Percentiles rank a stretch among this genome's conserved stretches.
These are phyloP conservation scores for Hippophae rhamnoides DNA, from an alignment of 306 rosid species.

Conservation along the genomic window DNA sequence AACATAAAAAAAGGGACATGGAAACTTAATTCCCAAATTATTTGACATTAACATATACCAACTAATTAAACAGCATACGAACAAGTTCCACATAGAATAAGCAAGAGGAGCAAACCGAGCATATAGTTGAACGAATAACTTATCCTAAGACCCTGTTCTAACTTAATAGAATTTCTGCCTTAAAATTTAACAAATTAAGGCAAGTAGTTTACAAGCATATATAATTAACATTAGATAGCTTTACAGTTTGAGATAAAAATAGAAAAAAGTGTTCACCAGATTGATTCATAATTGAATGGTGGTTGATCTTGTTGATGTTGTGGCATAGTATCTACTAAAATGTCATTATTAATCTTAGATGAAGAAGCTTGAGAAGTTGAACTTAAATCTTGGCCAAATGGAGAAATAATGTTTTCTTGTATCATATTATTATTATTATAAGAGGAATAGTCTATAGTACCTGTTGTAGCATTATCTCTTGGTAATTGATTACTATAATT, in stretches of 20 bases:
- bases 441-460: conserved; percentile 17
- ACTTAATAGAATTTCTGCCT: no score
- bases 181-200: no score
- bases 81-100: no score
- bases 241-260: not conserved
- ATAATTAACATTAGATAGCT: not conserved
- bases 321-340: conserved; percentile 35
- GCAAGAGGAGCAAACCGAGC: no score
- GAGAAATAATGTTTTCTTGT: conserved; percentile 30
- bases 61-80: no score
- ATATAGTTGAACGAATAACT: no score
- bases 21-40: not conserved
- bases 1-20: not conserved
- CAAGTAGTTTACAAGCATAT: no score
- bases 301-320: conserved; percentile 41
- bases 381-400: conserved; percentile 25
- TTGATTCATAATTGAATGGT: conserved; percentile 90
- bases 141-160: no score
- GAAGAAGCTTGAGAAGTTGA: conserved; percentile 50
- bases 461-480: not conserved
- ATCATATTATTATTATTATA: conserved; percentile 18
- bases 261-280: conserved; percentile 42
- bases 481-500: conserved; percentile 10
- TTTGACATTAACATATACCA: not conserved
- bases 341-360: conserved; percentile 23